Evolutionary conservation across 2,329 filamentous ascomycete species (phyloP).

Genomic region (Botrytis elliptica): DNA sequence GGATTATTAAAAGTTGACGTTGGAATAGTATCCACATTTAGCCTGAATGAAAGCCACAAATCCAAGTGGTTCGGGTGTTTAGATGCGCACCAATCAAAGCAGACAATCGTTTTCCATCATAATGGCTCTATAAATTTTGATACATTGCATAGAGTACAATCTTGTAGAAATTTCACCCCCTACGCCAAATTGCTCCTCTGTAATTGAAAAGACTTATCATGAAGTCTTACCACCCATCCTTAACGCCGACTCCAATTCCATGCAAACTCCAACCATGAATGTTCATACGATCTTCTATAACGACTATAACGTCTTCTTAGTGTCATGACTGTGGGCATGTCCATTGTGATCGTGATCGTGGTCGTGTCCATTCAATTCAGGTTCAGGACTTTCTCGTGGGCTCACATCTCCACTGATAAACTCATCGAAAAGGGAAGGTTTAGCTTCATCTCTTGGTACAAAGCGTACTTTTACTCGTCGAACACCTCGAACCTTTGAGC

Average conservation of each 20-base stretch:
- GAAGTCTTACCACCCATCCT: not conserved
- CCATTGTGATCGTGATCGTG: constrained; percentile 46
- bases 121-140: constrained; percentile 9
- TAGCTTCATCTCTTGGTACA: constrained; percentile 62
- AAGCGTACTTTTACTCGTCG: constrained; percentile 83
- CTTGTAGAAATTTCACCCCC: not conserved
- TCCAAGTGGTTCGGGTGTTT: not conserved
- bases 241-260: constrained; percentile 22
- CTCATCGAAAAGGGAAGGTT: constrained; percentile 69
- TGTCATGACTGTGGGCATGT: constrained; percentile 40
- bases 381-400: constrained; percentile 56
- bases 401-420: constrained; percentile 68
- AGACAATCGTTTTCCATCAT: constrained; percentile 2
- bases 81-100: constrained; percentile 31
- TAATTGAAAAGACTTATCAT: not conserved
- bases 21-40: constrained; percentile 21
- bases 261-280: constrained; percentile 26
- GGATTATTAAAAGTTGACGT: constrained; percentile 19
- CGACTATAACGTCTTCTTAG: constrained; percentile 36
- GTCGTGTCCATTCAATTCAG: constrained; percentile 54
- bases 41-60: constrained; percentile 18
- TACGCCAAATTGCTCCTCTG: constrained; percentile 19
- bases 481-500: constrained; percentile 76
- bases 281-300: constrained; percentile 31
- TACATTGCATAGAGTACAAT: constrained; percentile 17